Conservation (phyloP, 495 filamentous ascomycete species). For the Podospora pseudocomata region DNA sequence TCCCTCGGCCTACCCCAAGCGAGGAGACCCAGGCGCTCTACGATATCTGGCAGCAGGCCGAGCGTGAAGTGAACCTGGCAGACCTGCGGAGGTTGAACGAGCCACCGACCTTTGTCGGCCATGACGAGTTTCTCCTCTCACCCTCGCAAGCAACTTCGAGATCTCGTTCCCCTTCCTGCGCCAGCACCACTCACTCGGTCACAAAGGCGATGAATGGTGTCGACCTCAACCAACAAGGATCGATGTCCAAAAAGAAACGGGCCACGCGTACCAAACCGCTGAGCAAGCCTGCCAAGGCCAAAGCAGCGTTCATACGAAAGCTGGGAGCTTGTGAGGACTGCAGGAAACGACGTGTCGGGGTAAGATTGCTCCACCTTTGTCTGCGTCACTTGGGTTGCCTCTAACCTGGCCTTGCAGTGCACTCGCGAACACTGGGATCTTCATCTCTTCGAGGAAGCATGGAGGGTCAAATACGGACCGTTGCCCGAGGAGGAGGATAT, state of each 20-base stretch:
- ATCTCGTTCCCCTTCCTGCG: slow-evolving; percentile 18
- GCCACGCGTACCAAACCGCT: slow-evolving; percentile 24
- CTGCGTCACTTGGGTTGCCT: not conserved
- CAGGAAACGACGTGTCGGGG: slow-evolving; percentile 24
- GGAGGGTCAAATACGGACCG: slow-evolving; percentile 7
- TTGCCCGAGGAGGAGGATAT: not conserved
- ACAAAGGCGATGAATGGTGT: slow-evolving; percentile 7
- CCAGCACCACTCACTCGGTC: slow-evolving; percentile 21
- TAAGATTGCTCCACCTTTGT: slow-evolving; percentile 9
- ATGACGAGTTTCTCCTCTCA: slow-evolving; percentile 12
- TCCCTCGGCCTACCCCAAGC: slow-evolving; percentile 15
- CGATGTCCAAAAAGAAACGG: slow-evolving; percentile 9
- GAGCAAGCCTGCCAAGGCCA: slow-evolving; percentile 9
- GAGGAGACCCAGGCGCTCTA: slow-evolving; percentile 36
- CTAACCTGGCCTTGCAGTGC: not conserved
- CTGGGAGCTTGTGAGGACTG: slow-evolving; percentile 28
- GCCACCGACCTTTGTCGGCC: not conserved
- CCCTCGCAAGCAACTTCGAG: slow-evolving; percentile 15
- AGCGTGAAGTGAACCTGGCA: not conserved
- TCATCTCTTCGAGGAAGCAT: slow-evolving; percentile 11
- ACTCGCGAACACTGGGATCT: slow-evolving; percentile 17
- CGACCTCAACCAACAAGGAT: slow-evolving; percentile 9
- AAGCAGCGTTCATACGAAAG: slow-evolving; percentile 29
- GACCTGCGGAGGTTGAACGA: not conserved
- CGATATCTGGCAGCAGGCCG: slow-evolving; percentile 28